A percentile compares a stretch with the other conserved stretches of the same genome.
phyloP scores from a whole-genome alignment of 1,139 yeast species.

The Lodderomyces orthopsilosis region DNA sequence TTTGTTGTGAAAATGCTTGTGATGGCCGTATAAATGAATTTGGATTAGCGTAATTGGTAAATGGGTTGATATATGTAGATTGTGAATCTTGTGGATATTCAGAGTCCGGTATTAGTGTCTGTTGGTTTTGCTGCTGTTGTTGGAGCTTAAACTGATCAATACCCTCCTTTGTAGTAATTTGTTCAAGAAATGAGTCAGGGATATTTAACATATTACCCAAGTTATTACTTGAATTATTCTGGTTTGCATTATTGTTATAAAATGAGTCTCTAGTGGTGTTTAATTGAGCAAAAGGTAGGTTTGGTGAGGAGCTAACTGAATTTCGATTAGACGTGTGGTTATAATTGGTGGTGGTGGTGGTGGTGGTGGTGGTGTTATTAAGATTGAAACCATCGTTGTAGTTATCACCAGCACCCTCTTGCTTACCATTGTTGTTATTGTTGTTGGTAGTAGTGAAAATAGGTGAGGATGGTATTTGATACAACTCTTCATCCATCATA shows the following conservation, averaged over 20 bases:
- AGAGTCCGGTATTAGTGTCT: constrained; percentile 5
- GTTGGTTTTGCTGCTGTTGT: constrained; percentile 8
- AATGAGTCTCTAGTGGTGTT: constrained; percentile 6
- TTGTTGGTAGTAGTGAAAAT: constrained; percentile 6
- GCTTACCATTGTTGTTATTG: constrained; percentile 1
- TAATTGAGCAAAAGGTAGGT: constrained; percentile 12
- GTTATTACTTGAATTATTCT: constrained; percentile 7
- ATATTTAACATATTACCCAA: constrained; percentile 30
- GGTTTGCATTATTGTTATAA: background rate
- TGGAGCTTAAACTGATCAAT: constrained; percentile 12
- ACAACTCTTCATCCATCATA: constrained; percentile 64
- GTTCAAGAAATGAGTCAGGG: constrained; percentile 33
- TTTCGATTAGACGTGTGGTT: constrained; percentile 8
- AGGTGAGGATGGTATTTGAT: constrained; percentile 41
- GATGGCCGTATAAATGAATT: constrained; percentile 29
- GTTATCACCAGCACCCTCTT: background rate
- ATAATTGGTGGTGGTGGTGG: background rate
- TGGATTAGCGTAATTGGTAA: constrained; percentile 40
- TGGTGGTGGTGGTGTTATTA: background rate
- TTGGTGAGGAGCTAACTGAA: constrained; percentile 20
- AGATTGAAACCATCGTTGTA: constrained; percentile 1
- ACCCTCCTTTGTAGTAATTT: constrained; percentile 15
- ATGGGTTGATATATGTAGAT: constrained; percentile 23
- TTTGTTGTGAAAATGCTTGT: constrained; percentile 6
- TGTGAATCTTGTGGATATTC: constrained; percentile 5